Evolutionary conservation across 768 basidiomycete species (phyloP), one percentile per base, ranked within the genome.

Genomic region (Russula lepida): DNA sequence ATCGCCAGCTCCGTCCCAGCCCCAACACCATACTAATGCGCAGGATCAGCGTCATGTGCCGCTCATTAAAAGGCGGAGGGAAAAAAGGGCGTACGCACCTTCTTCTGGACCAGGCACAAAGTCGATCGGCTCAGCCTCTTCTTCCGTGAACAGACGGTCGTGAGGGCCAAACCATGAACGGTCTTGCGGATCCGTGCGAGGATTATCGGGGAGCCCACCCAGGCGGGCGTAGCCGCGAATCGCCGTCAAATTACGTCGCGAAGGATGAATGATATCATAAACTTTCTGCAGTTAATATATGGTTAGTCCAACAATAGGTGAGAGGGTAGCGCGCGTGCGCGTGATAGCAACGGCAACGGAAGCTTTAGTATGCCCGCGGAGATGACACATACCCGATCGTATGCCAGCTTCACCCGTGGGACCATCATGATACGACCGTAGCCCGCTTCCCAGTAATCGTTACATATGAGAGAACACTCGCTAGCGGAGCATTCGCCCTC

Each of bases 351-450:
- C 11, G 2, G 19, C 25, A 47, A 63, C 33, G 8, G 47, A 41
- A 5, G 4, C 13, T 35, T 35, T 35, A 35, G n/a, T 35, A 35
- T n/a, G 9, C 30, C 46, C 25, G 32, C 30, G 21, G 39, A 33
- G 28, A 30, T 25, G 21, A 23, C 23, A 35, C 84, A 53, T 64
- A 89, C 92, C 69, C 81, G 79, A 74, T 98, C 95, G 70, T 99
- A 98, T 1, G 97, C 97, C 51, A 98, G 76, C 71, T 98, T 97
- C 39, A 98, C 95, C 43, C 95, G 78, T 0, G 95, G 94, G 0
- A 98, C 93, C 95, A 98, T 99, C 76, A 99, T 81, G 66, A 99
- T 95, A 58, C 97, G 78, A 4, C 97, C 97, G 70, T 94, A 98
- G 1, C 97, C 95, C 0, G 91, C 85, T 64, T 88, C 84, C 93